Conservation (phyloP, 2,329 filamentous ascomycete genomes). For the Colletotrichum chlorophyti region DNA sequence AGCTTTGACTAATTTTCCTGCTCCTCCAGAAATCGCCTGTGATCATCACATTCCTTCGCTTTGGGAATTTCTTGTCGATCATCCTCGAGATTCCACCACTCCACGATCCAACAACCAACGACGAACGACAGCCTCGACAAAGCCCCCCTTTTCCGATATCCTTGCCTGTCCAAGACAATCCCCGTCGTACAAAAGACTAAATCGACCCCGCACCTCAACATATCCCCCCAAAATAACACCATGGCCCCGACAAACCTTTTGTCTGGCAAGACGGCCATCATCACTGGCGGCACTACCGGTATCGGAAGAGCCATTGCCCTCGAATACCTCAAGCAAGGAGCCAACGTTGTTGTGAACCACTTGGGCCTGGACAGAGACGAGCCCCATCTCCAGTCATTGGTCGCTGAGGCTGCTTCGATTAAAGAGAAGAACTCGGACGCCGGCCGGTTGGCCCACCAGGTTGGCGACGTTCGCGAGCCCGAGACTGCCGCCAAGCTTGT, state of each 20-base stretch:
- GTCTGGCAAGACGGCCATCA: constrained; percentile 78
- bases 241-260: constrained; percentile 65
- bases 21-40: too few relatives aligned
- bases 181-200: constrained; percentile 4
- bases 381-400: constrained; percentile 58
- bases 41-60: too few relatives aligned
- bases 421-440: constrained; percentile 50
- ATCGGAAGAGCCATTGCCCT: constrained; percentile 87
- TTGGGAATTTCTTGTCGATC: neutral
- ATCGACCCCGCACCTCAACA: neutral
- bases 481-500: constrained; percentile 76
- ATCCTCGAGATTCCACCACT: neutral
- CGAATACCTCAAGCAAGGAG: constrained; percentile 79
- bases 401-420: constrained; percentile 58
- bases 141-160: constrained; percentile 1
- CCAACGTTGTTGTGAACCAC: constrained; percentile 82
- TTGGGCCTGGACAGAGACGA: constrained; percentile 64
- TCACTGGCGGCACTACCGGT: constrained; percentile 86
- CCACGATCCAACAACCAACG: neutral
- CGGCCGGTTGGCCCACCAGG: constrained; percentile 69
- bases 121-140: too few relatives aligned
- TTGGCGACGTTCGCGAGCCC: constrained; percentile 80
- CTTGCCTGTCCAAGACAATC: neutral
- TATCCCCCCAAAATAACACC: too few relatives aligned
- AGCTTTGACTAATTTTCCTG: too few relatives aligned